Evolutionary conservation across 139 green algal species (phyloP), one percentile per base, ranked within the genome.

Genomic region (Diplosphaera chodatii): DNA sequence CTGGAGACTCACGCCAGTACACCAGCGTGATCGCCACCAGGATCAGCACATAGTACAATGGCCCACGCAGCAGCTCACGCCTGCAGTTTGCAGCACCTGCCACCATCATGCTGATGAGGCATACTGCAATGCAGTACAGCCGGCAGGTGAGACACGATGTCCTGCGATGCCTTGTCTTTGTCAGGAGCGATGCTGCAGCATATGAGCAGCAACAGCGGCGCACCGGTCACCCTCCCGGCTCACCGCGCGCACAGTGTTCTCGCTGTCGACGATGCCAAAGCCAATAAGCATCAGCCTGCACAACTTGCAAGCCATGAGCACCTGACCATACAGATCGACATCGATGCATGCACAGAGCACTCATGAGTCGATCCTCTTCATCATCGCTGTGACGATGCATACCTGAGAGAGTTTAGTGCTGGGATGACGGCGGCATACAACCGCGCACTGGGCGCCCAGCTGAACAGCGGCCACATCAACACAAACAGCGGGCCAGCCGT

Each of bases 381-480:
- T n/a, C n/a, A n/a, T n/a, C n/a, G n/a, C n/a, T n/a, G n/a, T n/a
- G n/a, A n/a, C n/a, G 8, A 48, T 48, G 8, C 10, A 10, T 67
- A 87, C 82, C 86, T 76, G 23, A 85, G 8, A 4, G 74, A 32
- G 70, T 96, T 96, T 30, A 88, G 66, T 8, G 74, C 66, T 0
- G 91, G 91, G n/a, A 96, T 85, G 0, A 83, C 20, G 2, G 83
- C 83, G 25, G 89, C 91, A 37, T 88, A 79, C 33, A 82, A 82
- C 23, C 82, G 77, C 0, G 87, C 85, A 27, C 72, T 55, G 25
- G 85, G 78, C 13, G 27, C 65, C 25, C 59, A 94, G 86, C 89
- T 95, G 84, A 96, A 98, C 3, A 97, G 72, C 25, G 86, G 81
- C 93, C 93, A 98, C 28, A 74, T 90, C 21, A 95, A 64, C 23